Percentiles rank a stretch among this genome's conserved stretches.
These are phyloP conservation scores for Fonsecaea pugnacius DNA, from an alignment of 2,329 filamentous ascomycete species.

Conservation along the genomic window DNA sequence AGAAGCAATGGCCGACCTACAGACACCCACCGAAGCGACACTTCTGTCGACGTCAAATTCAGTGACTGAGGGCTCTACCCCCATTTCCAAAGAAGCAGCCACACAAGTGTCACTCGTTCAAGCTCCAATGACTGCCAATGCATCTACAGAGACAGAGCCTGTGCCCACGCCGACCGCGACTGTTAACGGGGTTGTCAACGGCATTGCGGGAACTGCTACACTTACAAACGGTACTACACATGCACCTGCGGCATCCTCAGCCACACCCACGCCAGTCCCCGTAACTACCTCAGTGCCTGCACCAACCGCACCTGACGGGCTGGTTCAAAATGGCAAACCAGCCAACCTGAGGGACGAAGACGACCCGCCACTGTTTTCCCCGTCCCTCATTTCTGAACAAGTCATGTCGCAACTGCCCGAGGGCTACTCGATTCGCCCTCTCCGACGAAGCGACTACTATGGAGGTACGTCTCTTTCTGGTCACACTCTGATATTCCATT, in stretches of 20 bases:
- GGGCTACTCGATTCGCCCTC: slow-evolving; percentile 80
- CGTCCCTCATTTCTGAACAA: slow-evolving; percentile 74
- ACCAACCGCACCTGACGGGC: background rate
- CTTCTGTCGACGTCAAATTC: slow-evolving; percentile 25
- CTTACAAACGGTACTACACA: slow-evolving; percentile 13
- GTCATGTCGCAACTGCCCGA: slow-evolving; percentile 74
- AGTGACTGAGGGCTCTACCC: slow-evolving; percentile 5
- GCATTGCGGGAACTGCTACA: slow-evolving; percentile 2
- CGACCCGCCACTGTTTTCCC: slow-evolving; percentile 72
- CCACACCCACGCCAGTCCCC: slow-evolving; percentile 4
- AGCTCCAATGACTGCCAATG: slow-evolving; percentile 6
- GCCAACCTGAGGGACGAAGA: slow-evolving; percentile 36
- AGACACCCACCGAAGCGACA: slow-evolving; percentile 31
- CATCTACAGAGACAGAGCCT: slow-evolving; percentile 15
- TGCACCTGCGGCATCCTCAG: slow-evolving; percentile 1
- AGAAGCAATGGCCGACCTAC: slow-evolving; percentile 30
- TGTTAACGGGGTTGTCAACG: background rate
- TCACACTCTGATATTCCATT: background rate
- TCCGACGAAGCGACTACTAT: slow-evolving; percentile 76
- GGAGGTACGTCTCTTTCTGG: slow-evolving; percentile 48
- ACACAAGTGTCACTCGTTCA: slow-evolving; percentile 12
- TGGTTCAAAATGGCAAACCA: slow-evolving; percentile 1
- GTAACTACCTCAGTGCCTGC: slow-evolving; percentile 7
- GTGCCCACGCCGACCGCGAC: slow-evolving; percentile 5
- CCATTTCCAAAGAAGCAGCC: slow-evolving; percentile 19